phyloP scores from a whole-genome alignment of 2,329 filamentous ascomycete species.

The Trichophyton schoenleinii region DNA sequence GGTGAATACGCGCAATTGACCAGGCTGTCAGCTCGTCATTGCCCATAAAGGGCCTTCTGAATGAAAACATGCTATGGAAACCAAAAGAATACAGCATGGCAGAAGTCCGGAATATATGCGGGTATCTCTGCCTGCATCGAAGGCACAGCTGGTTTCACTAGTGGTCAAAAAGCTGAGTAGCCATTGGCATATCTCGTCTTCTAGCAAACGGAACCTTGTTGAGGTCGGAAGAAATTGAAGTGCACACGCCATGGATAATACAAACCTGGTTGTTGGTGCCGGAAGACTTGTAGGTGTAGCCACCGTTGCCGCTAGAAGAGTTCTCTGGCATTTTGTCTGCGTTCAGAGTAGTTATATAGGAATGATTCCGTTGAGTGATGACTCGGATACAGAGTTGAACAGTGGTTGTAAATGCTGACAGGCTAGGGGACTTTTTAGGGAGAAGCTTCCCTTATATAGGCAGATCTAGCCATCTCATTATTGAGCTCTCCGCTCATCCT shows the following conservation, averaged over 20 bases:
- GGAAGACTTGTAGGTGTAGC: conserved; percentile 31
- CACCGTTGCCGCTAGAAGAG: conserved; percentile 5
- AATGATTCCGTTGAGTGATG: background rate
- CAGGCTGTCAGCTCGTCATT: background rate
- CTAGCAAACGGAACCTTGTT: background rate
- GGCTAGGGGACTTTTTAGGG: background rate
- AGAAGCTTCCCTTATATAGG: too few species aligned
- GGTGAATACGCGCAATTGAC: background rate
- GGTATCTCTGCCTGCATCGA: background rate
- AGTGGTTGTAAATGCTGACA: background rate
- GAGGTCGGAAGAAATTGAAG: background rate
- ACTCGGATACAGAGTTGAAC: too few species aligned
- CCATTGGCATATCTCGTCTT: background rate
- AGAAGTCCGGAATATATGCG: background rate
- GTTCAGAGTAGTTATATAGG: background rate
- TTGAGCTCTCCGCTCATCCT: too few species aligned
- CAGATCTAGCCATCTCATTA: too few species aligned
- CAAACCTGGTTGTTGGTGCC: conserved; percentile 53
- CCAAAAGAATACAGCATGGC: background rate
- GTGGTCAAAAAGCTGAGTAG: background rate
- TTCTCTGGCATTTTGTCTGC: conserved; percentile 3
- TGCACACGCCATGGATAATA: background rate
- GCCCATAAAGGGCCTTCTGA: background rate
- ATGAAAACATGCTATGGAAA: background rate
- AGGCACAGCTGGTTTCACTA: background rate